Evolutionary conservation across 257 asterid genomes (phyloP).

Genomic region (Lantana camara): DNA sequence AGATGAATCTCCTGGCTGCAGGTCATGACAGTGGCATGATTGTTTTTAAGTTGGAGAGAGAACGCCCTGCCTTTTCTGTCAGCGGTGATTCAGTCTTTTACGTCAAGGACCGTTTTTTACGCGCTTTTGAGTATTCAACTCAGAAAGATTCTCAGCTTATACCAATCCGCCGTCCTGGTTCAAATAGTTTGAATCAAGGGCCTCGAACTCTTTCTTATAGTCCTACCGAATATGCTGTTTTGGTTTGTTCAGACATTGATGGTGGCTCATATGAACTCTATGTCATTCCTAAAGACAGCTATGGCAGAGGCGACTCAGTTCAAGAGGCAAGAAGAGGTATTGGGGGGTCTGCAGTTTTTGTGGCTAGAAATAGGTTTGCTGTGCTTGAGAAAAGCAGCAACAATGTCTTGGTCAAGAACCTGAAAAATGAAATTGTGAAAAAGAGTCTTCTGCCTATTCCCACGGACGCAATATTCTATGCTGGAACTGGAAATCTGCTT

Average conservation of each 20-base stretch:
- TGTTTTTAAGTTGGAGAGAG: conserved; percentile 93
- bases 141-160: conserved; percentile 86
- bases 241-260: conserved; percentile 87
- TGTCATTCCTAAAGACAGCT: conserved; percentile 76
- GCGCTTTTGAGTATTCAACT: conserved; percentile 82
- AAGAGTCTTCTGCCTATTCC: conserved; percentile 71
- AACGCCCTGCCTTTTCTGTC: conserved; percentile 90
- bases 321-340: conserved; percentile 91
- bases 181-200: conserved; percentile 79
- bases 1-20: conserved; percentile 97
- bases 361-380: conserved; percentile 93
- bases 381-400: conserved; percentile 89
- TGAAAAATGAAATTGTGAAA: conserved; percentile 80
- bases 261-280: conserved; percentile 99
- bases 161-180: conserved; percentile 92
- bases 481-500: conserved; percentile 90
- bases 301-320: conserved; percentile 74
- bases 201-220: conserved; percentile 88
- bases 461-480: conserved; percentile 91
- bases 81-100: conserved; percentile 77
- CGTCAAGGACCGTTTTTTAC: conserved; percentile 85
- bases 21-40: conserved; percentile 99
- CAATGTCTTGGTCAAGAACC: conserved; percentile 79
- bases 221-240: conserved; percentile 87
- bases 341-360: conserved; percentile 90